Conservation (phyloP, 1,284 basidiomycete genomes). For the Fomes fomentarius region DNA sequence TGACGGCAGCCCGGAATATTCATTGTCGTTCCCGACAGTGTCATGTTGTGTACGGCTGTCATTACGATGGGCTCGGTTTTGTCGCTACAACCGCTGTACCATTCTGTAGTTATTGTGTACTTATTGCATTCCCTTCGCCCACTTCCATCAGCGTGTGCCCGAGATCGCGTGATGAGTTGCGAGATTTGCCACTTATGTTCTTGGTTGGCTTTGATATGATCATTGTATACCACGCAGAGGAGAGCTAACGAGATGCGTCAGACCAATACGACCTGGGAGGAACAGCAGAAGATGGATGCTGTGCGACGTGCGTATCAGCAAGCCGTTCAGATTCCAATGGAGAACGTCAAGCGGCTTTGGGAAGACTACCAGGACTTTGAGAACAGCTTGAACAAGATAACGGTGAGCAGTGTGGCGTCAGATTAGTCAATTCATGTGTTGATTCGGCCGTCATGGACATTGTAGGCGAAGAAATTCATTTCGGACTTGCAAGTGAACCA, state of each 20-base stretch:
- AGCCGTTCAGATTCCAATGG: slow-evolving; percentile 91
- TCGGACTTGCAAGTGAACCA: slow-evolving; percentile 82
- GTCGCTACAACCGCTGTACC: slow-evolving; percentile 17
- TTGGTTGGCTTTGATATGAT: not conserved
- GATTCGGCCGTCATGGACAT: not conserved
- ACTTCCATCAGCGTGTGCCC: slow-evolving; percentile 6
- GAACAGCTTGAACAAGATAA: slow-evolving; percentile 88
- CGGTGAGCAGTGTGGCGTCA: slow-evolving; percentile 46
- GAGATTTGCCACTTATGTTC: not conserved
- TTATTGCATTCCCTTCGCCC: not conserved
- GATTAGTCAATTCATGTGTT: not conserved
- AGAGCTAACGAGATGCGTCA: slow-evolving; percentile 4
- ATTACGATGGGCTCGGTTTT: not conserved
- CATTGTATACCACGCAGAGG: not conserved
- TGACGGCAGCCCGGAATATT: too few relatives aligned
- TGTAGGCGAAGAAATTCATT: slow-evolving; percentile 91
- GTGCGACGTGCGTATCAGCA: slow-evolving; percentile 92
- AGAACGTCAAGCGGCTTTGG: slow-evolving; percentile 95
- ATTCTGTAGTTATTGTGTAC: slow-evolving; percentile 4
- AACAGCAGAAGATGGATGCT: slow-evolving; percentile 94
- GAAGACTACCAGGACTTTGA: slow-evolving; percentile 95
- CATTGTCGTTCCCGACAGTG: too few relatives aligned
- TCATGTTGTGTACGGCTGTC: not conserved
- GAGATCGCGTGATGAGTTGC: slow-evolving; percentile 1
- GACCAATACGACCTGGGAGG: slow-evolving; percentile 81